Percentiles rank a stretch among this genome's conserved stretches.
phyloP scores from a whole-genome alignment of 1,284 basidiomycete species.

The Malassezia arunalokei region DNA sequence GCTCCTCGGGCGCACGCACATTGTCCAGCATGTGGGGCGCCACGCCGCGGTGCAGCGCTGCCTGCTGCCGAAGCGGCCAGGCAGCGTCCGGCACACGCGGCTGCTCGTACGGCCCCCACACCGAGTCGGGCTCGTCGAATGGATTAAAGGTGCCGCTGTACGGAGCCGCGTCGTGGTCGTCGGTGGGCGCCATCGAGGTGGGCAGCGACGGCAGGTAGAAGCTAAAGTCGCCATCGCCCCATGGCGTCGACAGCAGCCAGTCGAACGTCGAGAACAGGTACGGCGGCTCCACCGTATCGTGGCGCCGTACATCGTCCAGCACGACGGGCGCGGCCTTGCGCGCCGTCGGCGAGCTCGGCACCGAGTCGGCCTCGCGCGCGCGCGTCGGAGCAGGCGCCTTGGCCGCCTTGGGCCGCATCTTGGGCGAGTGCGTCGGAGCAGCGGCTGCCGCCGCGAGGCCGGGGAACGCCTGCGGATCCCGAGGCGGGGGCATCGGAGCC shows the following conservation, averaged over 20 bases:
- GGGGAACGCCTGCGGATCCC: conserved; percentile 23
- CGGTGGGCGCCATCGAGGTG: conserved; percentile 4
- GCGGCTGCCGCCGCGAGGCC: conserved; percentile 17
- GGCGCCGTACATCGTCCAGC: conserved; percentile 67
- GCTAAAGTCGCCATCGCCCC: conserved; percentile 39
- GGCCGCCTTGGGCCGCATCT: conserved; percentile 17
- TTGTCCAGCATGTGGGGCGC: conserved; percentile 9
- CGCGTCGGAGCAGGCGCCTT: conserved; percentile 8
- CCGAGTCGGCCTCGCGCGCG: neutral
- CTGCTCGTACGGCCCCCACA: neutral
- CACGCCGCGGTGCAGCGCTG: neutral
- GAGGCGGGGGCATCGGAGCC: neutral
- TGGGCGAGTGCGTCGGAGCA: conserved; percentile 7
- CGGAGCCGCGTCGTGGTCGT: conserved; percentile 16
- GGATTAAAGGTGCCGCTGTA: conserved; percentile 43
- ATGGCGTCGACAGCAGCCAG: conserved; percentile 27
- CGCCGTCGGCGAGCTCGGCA: neutral
- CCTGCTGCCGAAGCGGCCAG: neutral
- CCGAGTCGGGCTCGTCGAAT: conserved; percentile 32
- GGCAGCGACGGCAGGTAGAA: conserved; percentile 26
- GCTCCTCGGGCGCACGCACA: conserved; percentile 5
- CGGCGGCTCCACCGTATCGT: conserved; percentile 53
- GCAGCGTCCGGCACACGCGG: neutral
- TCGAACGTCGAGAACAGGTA: conserved; percentile 40
- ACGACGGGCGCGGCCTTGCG: conserved; percentile 74